Conservation (phyloP, 148 eudicot genomes). For the Rhododendron molle region DNA sequence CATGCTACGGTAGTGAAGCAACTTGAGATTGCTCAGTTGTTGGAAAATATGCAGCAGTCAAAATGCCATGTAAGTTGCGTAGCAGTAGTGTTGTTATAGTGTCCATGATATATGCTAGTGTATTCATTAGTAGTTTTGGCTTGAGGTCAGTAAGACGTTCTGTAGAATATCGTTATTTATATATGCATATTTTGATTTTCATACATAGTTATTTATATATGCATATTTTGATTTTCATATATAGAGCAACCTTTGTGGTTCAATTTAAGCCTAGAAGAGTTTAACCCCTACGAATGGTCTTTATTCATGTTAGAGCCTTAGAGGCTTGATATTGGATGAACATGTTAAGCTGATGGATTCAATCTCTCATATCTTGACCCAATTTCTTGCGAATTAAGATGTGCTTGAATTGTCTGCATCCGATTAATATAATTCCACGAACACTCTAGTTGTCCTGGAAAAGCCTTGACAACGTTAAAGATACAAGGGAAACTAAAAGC, state of each 20-base stretch:
- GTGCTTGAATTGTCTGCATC: not conserved
- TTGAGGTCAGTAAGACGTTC: not conserved
- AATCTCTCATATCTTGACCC: not conserved
- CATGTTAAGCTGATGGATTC: not conserved
- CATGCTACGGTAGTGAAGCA: constrained; percentile 64
- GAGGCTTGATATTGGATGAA: not conserved
- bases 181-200: not conserved
- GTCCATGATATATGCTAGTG: not conserved
- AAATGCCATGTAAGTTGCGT: constrained; percentile 50
- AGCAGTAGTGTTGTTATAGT: not conserved
- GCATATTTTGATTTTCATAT: not conserved
- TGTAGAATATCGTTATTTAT: not conserved
- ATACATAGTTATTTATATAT: not conserved
- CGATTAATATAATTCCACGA: not conserved
- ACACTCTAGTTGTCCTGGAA: not conserved
- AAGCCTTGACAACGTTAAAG: not conserved
- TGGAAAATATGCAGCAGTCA: constrained; percentile 49
- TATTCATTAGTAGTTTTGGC: not conserved
- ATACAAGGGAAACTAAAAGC: not conserved
- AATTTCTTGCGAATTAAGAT: not conserved
- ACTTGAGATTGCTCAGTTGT: constrained; percentile 45
- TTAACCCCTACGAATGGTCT: not conserved
- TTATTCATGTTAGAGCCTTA: not conserved
- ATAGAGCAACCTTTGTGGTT: not conserved
- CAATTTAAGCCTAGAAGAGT: not conserved